Base-by-base conservation (phyloP, 1,139 yeast genomes). In the Lodderomyces margitis region DNA sequence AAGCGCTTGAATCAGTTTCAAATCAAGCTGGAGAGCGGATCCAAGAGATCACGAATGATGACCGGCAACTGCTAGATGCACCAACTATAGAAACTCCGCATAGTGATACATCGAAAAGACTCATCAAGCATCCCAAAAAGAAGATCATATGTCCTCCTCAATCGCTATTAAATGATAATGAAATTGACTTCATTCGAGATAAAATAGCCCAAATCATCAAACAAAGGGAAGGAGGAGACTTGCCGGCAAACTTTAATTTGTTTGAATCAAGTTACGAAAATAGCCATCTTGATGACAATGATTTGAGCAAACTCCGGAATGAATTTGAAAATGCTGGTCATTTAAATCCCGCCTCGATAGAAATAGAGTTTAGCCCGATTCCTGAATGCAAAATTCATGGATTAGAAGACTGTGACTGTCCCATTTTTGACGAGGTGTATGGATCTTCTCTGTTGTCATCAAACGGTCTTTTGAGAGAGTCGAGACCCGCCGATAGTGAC, bases 251-350 rank as follows among this genome's bases (percentile, higher is more conserved):
- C 2, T 68, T 68, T 43, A 59, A 67, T 11, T 55, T 69, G 5
- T 70, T 69, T 46, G 75, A 66, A 39, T 64, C 71, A n/a, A 53
- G 74, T 68, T 47, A 75, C 69, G 48, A 68, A 61, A 44, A 74
- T 74, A 1, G 56, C 46, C 75, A 65, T 39, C 65, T 71, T 37
- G 75, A 70, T 48, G 76, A 70, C 47, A 69, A 61, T 43, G 74
- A 74, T 0, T 56, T 68, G 21, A 67, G 66, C 42, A 68, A 57
- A 14, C 68, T 63, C 7, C 58, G 61, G 44, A 48, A 44, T 15
- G 48, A 49, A 17, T 45, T 44, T 10, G 51, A 45, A 9, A 19
- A 32, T 11, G 52, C 55, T 42, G 24, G 33, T 19, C 14, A 35
- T 16, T 17, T n/a, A 5, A 34, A 34, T 23, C 21, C 5, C 12